Conservation (phyloP, 257 asterid genomes). For the Solanum phureja region DNA sequence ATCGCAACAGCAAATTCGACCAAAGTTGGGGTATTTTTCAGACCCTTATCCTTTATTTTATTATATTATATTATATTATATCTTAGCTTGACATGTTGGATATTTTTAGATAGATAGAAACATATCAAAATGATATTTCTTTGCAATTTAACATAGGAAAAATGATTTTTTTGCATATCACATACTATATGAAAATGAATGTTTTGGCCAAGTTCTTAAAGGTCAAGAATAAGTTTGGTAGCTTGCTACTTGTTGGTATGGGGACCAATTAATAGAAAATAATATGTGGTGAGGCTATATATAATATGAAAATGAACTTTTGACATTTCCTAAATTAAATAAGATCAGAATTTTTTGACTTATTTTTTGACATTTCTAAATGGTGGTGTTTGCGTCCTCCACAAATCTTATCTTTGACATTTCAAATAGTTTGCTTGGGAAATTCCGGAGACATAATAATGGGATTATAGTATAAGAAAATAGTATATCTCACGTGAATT, state of each 20-base stretch:
- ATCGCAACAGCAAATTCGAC: too few relatives aligned
- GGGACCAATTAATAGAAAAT: background rate
- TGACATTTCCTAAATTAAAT: background rate
- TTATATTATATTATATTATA: too few relatives aligned
- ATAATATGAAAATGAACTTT: background rate
- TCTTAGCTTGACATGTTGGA: background rate
- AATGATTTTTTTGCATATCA: background rate
- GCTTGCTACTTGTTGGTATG: background rate
- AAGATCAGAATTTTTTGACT: too few relatives aligned
- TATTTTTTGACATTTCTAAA: background rate
- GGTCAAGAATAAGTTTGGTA: background rate
- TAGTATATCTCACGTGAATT: too few relatives aligned
- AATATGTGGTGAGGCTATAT: background rate
- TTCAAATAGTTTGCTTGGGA: too few relatives aligned
- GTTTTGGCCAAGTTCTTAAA: background rate
- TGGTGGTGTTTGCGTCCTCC: too few relatives aligned
- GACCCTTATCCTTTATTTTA: too few relatives aligned
- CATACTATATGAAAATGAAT: background rate
- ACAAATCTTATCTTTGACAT: too few relatives aligned
- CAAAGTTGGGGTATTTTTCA: too few relatives aligned
- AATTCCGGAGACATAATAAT: too few relatives aligned
- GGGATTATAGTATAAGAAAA: too few relatives aligned
- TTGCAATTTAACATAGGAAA: background rate
- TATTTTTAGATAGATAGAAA: background rate
- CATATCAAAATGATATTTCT: background rate